Percentiles rank a stretch among this genome's conserved stretches.
These are phyloP conservation scores for Aquilaria sinensis DNA, from an alignment of 345 rosid genomes.

Conservation along the genomic window DNA sequence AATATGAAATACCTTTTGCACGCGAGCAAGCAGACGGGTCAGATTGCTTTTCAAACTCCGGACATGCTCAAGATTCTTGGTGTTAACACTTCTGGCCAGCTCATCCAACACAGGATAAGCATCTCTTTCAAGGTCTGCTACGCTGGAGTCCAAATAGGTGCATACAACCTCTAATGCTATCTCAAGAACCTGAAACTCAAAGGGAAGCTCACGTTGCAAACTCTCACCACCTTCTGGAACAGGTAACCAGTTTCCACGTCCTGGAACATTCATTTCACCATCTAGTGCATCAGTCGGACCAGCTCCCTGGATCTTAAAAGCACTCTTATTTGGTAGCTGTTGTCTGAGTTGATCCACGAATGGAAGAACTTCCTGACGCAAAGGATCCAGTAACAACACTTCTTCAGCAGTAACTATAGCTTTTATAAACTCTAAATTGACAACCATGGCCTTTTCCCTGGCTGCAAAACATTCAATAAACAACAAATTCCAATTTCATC, in stretches of 20 bases:
- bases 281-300: conserved; percentile 28
- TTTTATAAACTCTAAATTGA: conserved; percentile 68
- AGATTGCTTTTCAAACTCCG: conserved; percentile 87
- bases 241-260: conserved; percentile 42
- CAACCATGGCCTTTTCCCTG: conserved; percentile 74
- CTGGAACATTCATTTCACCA: conserved; percentile 34
- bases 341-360: conserved; percentile 68
- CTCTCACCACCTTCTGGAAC: conserved; percentile 72
- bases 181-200: conserved; percentile 95
- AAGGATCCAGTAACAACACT: conserved; percentile 59
- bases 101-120: conserved; percentile 93
- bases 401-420: conserved; percentile 74
- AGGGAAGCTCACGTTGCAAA: conserved; percentile 77
- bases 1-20: conserved; percentile 61
- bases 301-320: conserved; percentile 27
- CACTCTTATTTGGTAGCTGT: conserved; percentile 45
- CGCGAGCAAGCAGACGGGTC: conserved; percentile 83
- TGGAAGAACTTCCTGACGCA: conserved; percentile 62
- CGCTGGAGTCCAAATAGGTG: conserved; percentile 53
- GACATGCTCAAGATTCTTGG: conserved; percentile 89
- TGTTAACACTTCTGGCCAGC: conserved; percentile 79
- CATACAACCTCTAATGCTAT: conserved; percentile 86
- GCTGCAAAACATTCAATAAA: conserved; percentile 30
- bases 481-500: background rate
- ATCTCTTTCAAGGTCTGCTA: conserved; percentile 65